These are phyloP conservation scores for Vickermania ingenoplastis DNA, from an alignment of 208 protist species.

Conservation along the genomic window DNA sequence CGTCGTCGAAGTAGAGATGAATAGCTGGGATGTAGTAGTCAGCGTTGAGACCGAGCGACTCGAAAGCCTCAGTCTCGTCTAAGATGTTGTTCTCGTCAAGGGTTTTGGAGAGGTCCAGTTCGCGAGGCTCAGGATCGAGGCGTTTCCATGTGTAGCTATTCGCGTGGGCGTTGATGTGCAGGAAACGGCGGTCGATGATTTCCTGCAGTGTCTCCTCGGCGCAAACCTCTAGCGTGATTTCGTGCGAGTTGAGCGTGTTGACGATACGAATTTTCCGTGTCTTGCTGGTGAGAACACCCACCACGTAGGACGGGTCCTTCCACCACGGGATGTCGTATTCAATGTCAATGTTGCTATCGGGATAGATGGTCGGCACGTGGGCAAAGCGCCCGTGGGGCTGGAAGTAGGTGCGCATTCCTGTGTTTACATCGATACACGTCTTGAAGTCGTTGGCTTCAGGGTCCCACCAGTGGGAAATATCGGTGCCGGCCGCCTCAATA, in stretches of 20 bases:
- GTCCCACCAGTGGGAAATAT: slow-evolving; percentile 93
- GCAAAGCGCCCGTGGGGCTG: slow-evolving; percentile 83
- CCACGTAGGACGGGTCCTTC: slow-evolving; percentile 74
- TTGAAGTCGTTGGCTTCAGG: slow-evolving; percentile 55
- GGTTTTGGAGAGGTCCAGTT: slow-evolving; percentile 83
- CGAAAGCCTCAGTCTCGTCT: slow-evolving; percentile 87
- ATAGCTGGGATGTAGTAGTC: slow-evolving; percentile 90
- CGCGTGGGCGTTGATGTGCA: slow-evolving; percentile 86
- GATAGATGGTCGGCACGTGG: slow-evolving; percentile 78
- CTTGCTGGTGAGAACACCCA: slow-evolving; percentile 82
- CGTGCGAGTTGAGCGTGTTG: slow-evolving; percentile 84
- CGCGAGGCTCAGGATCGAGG: slow-evolving; percentile 55
- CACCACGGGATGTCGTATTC: slow-evolving; percentile 88
- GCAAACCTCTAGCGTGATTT: slow-evolving; percentile 88
- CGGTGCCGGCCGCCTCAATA: slow-evolving; percentile 68
- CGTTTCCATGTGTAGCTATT: slow-evolving; percentile 90
- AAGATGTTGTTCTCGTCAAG: slow-evolving; percentile 85
- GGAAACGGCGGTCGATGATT: slow-evolving; percentile 82
- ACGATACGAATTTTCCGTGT: slow-evolving; percentile 85
- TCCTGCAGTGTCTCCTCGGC: slow-evolving; percentile 87
- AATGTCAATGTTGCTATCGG: slow-evolving; percentile 75
- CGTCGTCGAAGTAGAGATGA: slow-evolving; percentile 92
- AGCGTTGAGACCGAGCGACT: slow-evolving; percentile 78
- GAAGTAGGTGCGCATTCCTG: slow-evolving; percentile 76
- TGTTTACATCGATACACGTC: slow-evolving; percentile 75